Evolutionary conservation across 2,329 filamentous ascomycete species (phyloP), one percentile per base, ranked within the genome.

Genomic region (Penicillium nordicum): DNA sequence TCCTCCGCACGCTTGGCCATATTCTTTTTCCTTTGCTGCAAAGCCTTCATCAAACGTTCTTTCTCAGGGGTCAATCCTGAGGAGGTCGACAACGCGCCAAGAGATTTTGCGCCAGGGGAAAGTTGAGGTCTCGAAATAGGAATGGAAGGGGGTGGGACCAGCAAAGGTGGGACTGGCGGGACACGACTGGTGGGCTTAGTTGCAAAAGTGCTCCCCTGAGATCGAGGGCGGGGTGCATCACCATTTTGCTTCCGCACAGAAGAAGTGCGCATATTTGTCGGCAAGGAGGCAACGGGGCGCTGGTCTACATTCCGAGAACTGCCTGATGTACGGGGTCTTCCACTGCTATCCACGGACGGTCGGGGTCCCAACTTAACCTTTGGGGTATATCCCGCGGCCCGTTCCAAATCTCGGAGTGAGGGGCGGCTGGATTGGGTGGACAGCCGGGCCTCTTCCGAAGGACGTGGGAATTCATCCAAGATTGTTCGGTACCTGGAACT

Each of bases 301-400:
- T 85, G 82, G 65, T 84, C 81, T 25, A 70, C 62, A 44, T 67
- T 71, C 59, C 72, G 67, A 48, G 72, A 69, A 55, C 71, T 78
- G 71, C 85, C 75, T 50, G 82, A 75, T 72, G 86, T 75, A 76
- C 88, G 79, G 44, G 83, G 82, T 45, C 87, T 82, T 57, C 85
- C 83, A 65, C 82, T 81, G 55, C 84, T 80, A 62, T 79, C 75
- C 40, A 82, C 78, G 59, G 91, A 93, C 27, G 92, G 92, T 44
- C 93, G 84, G 10, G 94, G 93, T 1, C 87, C 94, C 42, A 96
- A 83, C 74, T 95, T 97, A 54, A 96, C 87, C 72, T 95, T 97
- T 51, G 79, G 79, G 58, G 67, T 70, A 52, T 70, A 70, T 42
- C 71, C 67, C 44, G 69, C 72, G 14, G 71, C 70, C 25, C 71